Conservation (phyloP, 768 basidiomycete genomes). For the Leucosporidium creatinivorum region DNA sequence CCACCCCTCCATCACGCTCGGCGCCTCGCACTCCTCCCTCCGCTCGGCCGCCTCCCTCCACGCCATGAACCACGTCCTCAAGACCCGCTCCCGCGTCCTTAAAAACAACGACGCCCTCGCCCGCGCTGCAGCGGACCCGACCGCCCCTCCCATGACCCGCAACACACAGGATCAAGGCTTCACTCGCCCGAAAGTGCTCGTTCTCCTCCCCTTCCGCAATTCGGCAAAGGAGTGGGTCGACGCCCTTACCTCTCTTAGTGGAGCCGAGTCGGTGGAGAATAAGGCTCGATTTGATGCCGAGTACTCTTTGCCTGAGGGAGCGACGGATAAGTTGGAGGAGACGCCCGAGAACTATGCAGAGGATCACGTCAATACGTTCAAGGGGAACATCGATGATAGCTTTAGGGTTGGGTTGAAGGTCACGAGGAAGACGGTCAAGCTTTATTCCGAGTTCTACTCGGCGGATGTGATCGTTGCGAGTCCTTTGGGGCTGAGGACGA, state of each 20-base stretch:
- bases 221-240: constrained; percentile 77
- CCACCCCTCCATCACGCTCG: constrained; percentile 56
- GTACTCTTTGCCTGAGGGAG: constrained; percentile 71
- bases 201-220: constrained; percentile 89
- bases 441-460: constrained; percentile 83
- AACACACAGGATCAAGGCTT: constrained; percentile 89
- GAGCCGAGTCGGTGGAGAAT: constrained; percentile 52
- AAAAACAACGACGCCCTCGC: constrained; percentile 93
- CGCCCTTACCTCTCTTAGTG: constrained; percentile 55
- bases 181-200: constrained; percentile 85
- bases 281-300: constrained; percentile 70
- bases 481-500: constrained; percentile 80
- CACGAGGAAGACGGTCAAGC: constrained; percentile 81
- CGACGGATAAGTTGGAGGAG: constrained; percentile 65
- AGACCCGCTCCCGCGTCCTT: constrained; percentile 78
- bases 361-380: constrained; percentile 89
- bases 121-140: constrained; percentile 55
- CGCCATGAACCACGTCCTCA: constrained; percentile 78
- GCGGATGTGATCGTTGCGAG: constrained; percentile 89
- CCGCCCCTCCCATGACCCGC: constrained; percentile 54
- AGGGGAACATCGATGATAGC: constrained; percentile 93
- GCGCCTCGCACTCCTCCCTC: constrained; percentile 54
- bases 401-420: constrained; percentile 88
- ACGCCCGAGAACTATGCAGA: constrained; percentile 65
- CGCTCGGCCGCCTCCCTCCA: constrained; percentile 71